Evolutionary conservation across 768 basidiomycete species (phyloP).

Genomic region (Hygrophorus russula): DNA sequence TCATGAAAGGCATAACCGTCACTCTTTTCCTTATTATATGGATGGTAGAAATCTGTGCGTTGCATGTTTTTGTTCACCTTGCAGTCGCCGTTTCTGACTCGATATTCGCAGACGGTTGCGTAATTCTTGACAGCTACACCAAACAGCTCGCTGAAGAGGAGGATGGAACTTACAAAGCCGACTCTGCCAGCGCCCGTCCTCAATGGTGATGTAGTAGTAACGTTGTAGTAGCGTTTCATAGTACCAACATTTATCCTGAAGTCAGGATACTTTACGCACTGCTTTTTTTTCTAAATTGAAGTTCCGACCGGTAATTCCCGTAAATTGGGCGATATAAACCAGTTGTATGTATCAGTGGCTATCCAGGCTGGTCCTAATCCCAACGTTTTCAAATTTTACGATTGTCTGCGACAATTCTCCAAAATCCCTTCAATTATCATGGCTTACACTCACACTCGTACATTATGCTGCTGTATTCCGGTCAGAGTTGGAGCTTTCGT

Average conservation of each 20-base stretch:
- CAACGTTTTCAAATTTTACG: too few relatives aligned
- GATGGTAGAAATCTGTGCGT: constrained; percentile 38
- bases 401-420: too few relatives aligned
- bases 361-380: too few relatives aligned
- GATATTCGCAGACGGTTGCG: constrained; percentile 26
- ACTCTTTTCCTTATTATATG: constrained; percentile 30
- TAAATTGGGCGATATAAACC: too few relatives aligned
- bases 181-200: constrained; percentile 19
- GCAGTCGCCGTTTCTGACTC: background rate
- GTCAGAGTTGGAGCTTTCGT: too few relatives aligned
- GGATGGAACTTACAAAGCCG: constrained; percentile 25
- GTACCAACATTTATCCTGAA: too few relatives aligned
- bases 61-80: background rate
- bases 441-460: background rate
- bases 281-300: too few relatives aligned
- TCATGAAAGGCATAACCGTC: constrained; percentile 31
- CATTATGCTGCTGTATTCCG: background rate
- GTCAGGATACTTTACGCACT: too few relatives aligned
- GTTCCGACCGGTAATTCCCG: too few relatives aligned
- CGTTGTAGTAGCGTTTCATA: too few relatives aligned
- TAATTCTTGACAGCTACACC: constrained; percentile 32
- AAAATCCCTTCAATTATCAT: too few relatives aligned
- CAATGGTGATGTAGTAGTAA: constrained; percentile 18
- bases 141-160: constrained; percentile 34
- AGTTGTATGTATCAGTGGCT: too few relatives aligned